A percentile compares a stretch with the other conserved stretches of the same genome.
These are phyloP conservation scores for Penicillium macrosclerotiorum DNA, from an alignment of 495 filamentous ascomycete genomes.

Conservation along the genomic window DNA sequence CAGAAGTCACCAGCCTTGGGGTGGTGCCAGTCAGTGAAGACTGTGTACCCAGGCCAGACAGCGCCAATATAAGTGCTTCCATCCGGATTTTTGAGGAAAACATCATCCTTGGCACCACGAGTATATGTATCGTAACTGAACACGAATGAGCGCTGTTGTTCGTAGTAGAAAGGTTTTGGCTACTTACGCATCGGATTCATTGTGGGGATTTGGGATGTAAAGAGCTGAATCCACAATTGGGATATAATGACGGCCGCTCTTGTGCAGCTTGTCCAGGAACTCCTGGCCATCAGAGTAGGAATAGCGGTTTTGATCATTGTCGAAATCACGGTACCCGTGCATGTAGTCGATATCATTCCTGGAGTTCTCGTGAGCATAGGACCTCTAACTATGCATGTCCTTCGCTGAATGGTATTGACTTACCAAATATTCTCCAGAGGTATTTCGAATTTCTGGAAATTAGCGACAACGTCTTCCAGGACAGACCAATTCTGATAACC, in stretches of 20 bases:
- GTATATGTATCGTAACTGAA: slow-evolving; percentile 61
- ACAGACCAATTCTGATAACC: slow-evolving; percentile 60
- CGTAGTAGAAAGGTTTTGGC: background rate
- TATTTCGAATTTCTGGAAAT: slow-evolving; percentile 58
- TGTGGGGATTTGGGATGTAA: slow-evolving; percentile 71
- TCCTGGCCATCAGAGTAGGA: slow-evolving; percentile 48
- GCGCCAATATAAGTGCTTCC: slow-evolving; percentile 60
- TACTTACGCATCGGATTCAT: slow-evolving; percentile 63
- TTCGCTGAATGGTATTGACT: background rate
- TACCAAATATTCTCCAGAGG: slow-evolving; percentile 69
- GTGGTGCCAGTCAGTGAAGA: slow-evolving; percentile 63
- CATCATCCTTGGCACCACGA: slow-evolving; percentile 60
- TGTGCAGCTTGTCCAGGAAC: slow-evolving; percentile 65
- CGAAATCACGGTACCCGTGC: slow-evolving; percentile 58
- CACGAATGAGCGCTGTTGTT: background rate
- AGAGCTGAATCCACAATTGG: slow-evolving; percentile 85
- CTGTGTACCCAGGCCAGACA: slow-evolving; percentile 66
- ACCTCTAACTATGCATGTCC: no score
- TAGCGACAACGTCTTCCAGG: slow-evolving; percentile 55
- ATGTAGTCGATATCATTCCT: slow-evolving; percentile 62
- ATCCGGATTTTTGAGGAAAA: slow-evolving; percentile 63
- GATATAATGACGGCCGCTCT: slow-evolving; percentile 68
- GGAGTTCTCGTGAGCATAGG: no score
- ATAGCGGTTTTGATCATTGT: slow-evolving; percentile 52
- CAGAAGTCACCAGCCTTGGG: slow-evolving; percentile 64